Base-by-base conservation (phyloP, 106 monocot species). In the Posidonia australis region DNA sequence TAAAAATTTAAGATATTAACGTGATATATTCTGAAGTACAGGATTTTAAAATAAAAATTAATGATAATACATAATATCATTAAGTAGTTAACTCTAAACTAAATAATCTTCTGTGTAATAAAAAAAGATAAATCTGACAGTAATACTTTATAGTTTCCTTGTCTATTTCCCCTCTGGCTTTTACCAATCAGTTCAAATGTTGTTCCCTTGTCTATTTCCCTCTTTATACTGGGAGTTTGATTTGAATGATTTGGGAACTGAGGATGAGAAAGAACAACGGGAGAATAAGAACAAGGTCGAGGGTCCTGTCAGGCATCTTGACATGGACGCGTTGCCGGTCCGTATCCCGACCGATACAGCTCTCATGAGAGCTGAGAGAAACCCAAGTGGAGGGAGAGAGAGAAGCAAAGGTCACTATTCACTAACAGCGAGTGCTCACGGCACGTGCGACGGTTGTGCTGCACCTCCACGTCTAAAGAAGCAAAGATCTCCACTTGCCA, bases 261-360 rank as follows among this genome's bases (percentile, higher is more conserved):
- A 58, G 30, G 13, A 58, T 27, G 46, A 46, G 44, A 44, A 0
- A 13, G 43, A 57, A 60, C 5, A 44, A 63, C 22, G 44, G 16
- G 27, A 47, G 23, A 64, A 16, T 26, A 45, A 46, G 46, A 47
- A 46, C 64, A 28, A 64, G 64, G 21, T 26, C 25, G 24, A 17
- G 31, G 5, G 64, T 64, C 64, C 0, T 10, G 64, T 64, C 64
- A 64, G 64, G 16, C 47, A 64, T 10, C 46, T 2, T 32, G 63
- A 25, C 64, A 47, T 46, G 16, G 43, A 57, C 24, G 22, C 7
- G 5, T 56, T 68, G 55, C 68, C 42, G 54, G 67, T 56, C 17
- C 54, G 16, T 44, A 32, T 28, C 7, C 67, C 53, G 55, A 56
- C 56, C 41, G 25, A 44, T 26, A 43, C 17, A 57, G 68, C 56